phyloP scores from a whole-genome alignment of 805 yeast genomes.

The Helenozyma rhizophorensis region DNA sequence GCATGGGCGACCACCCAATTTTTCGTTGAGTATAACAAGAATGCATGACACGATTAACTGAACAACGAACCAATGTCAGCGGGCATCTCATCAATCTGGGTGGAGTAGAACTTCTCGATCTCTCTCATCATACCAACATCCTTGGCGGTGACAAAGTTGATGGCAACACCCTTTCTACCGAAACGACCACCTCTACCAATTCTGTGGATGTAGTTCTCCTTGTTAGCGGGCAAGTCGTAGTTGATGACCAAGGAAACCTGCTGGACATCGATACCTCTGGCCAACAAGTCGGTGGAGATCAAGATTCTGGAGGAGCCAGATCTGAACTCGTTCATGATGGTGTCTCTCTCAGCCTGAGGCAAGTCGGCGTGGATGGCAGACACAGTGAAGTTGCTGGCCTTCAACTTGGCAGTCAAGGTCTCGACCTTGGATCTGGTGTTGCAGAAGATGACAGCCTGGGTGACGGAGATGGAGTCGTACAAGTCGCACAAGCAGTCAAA shows the following conservation, averaged over 20 bases:
- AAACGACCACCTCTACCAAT: constrained; percentile 98
- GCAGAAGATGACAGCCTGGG: constrained; percentile 97
- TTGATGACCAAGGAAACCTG: constrained; percentile 93
- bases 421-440: constrained; percentile 94
- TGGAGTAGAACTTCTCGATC: constrained; percentile 84
- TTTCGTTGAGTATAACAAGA: too few species aligned
- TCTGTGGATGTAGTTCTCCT: constrained; percentile 94
- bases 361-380: constrained; percentile 95
- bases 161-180: constrained; percentile 98
- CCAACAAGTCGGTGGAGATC: constrained; percentile 86
- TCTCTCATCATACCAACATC: constrained; percentile 75
- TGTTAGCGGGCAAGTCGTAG: constrained; percentile 86
- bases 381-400: constrained; percentile 81
- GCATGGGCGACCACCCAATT: too few species aligned
- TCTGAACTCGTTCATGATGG: constrained; percentile 93
- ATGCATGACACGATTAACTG: constrained; percentile 21
- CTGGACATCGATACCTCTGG: constrained; percentile 82
- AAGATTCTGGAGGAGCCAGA: constrained; percentile 90
- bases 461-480: constrained; percentile 91
- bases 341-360: constrained; percentile 90
- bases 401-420: constrained; percentile 71
- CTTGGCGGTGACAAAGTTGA: constrained; percentile 82
- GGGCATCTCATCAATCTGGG: constrained; percentile 93
- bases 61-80: constrained; percentile 55
- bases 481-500: constrained; percentile 91